Evolutionary conservation across 148 eudicot species (phyloP).

Genomic region (Dysphania ambrosioides): DNA sequence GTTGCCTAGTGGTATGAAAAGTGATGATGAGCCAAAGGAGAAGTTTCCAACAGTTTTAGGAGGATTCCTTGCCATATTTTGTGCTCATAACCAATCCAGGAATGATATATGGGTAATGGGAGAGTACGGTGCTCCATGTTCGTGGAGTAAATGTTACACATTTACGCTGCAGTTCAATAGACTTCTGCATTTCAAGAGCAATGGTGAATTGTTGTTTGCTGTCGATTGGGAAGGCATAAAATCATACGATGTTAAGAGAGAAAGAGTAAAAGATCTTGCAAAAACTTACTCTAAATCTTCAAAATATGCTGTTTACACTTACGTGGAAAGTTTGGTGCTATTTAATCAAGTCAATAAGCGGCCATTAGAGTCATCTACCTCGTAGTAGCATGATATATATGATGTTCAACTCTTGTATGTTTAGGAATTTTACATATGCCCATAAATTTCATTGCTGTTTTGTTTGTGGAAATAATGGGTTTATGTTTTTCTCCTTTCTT

Average conservation of each 20-base stretch:
- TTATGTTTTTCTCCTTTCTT: not conserved
- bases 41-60: constrained; percentile 8
- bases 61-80: constrained; percentile 15
- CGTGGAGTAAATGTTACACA: constrained; percentile 23
- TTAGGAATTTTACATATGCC: not conserved
- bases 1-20: not conserved
- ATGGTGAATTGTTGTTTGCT: constrained; percentile 21
- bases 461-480: not conserved
- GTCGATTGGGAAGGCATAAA: constrained; percentile 6
- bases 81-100: not conserved
- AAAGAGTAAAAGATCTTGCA: constrained; percentile 14
- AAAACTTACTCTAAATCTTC: constrained; percentile 15
- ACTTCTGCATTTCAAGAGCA: constrained; percentile 12
- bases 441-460: not conserved
- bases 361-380: not conserved
- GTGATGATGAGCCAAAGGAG: not conserved
- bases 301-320: constrained; percentile 8
- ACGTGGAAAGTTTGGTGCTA: constrained; percentile 25
- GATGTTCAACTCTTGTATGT: not conserved
- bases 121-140: constrained; percentile 19
- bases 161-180: not conserved
- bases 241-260: constrained; percentile 18
- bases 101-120: constrained; percentile 28
- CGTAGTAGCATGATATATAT: not conserved
- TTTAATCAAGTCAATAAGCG: not conserved